These are phyloP conservation scores for Schwanniomyces etchellsii DNA, from an alignment of 1,139 yeast genomes.

Conservation along the genomic window DNA sequence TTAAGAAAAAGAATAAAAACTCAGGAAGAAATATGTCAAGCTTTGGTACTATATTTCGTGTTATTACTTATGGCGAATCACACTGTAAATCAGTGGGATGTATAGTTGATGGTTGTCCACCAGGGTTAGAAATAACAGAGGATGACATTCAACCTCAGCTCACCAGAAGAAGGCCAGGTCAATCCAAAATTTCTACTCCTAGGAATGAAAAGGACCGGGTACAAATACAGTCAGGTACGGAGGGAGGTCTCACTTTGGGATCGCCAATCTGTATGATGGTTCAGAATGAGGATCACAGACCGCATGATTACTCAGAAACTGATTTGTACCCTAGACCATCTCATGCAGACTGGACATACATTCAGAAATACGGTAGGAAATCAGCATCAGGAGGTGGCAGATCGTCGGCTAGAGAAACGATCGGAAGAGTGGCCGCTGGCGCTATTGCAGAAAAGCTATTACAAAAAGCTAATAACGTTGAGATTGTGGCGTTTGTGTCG, in stretches of 20 bases:
- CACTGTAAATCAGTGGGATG: slow-evolving; percentile 99
- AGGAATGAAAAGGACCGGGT: slow-evolving; percentile 93
- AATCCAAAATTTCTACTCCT: slow-evolving; percentile 86
- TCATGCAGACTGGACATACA: slow-evolving; percentile 94
- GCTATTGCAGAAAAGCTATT: slow-evolving; percentile 94
- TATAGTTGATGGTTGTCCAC: slow-evolving; percentile 97
- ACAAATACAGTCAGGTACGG: slow-evolving; percentile 91
- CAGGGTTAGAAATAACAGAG: slow-evolving; percentile 81
- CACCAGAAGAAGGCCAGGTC: slow-evolving; percentile 97
- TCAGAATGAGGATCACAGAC: slow-evolving; percentile 91
- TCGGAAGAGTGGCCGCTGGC: slow-evolving; percentile 98
- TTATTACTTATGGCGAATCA: slow-evolving; percentile 96
- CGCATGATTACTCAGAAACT: slow-evolving; percentile 91
- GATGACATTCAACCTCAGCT: slow-evolving; percentile 92
- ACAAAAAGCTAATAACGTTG: slow-evolving; percentile 70
- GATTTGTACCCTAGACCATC: slow-evolving; percentile 96
- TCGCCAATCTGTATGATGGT: slow-evolving; percentile 95
- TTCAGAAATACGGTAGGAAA: slow-evolving; percentile 84
- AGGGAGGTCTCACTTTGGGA: slow-evolving; percentile 84
- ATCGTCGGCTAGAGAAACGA: slow-evolving; percentile 94
- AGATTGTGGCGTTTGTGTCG: slow-evolving; percentile 93
- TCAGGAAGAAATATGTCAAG: slow-evolving; percentile 39
- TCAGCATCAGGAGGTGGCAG: slow-evolving; percentile 97
- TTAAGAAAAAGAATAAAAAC: no score
- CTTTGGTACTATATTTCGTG: slow-evolving; percentile 46